Base-by-base conservation (phyloP, 2,329 filamentous ascomycete species). In the Botrytis sinoallii region DNA sequence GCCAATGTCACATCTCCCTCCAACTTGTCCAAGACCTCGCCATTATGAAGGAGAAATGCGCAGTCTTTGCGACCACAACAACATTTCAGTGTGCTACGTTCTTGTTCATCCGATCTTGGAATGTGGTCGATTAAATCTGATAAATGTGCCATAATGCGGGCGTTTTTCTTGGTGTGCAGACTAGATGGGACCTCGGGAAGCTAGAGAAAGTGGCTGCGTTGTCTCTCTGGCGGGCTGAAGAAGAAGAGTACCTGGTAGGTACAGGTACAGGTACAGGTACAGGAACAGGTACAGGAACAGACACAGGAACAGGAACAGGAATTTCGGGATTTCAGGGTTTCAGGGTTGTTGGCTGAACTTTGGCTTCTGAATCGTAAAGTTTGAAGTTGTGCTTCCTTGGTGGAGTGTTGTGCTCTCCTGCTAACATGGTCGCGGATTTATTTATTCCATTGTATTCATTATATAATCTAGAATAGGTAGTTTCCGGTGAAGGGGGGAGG, bases 1-100 rank as follows among this genome's bases (percentile, higher is more conserved):
- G 96, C 96, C 70, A 90, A 93, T 79, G 91, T 90, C 71, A 98
- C 92, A 84, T 98, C 93, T 79, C 91, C 92, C 84, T 98, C 95
- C 77, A 98, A 87, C 75, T 89, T 91, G 78, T 93, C 91, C 65
- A 98, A 86, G 76, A 94, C 87, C 64, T 88, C 87, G 82, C 90
- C 91, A 83, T 95, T 98, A 84, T 95, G 91, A 82, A 89, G 90
- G 75, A 98, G 87, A 81, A 92, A 93, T 78, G 90, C 88, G 83
- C 95, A 98, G 79, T 94, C 90, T 75, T 86, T 82, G 77, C 90
- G 90, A 73, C 94, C 95, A 84, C 95, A 99, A 84, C 95, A 99
- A 86, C 96, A 98, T 68, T 80, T 76, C n/a, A 67, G 60, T 14
- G 42, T 40, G n/a, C n/a, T 44, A 65, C 68, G 42, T 42, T 70